phyloP scores from a whole-genome alignment of 306 rosid genomes.

The Luffa aegyptiaca region DNA sequence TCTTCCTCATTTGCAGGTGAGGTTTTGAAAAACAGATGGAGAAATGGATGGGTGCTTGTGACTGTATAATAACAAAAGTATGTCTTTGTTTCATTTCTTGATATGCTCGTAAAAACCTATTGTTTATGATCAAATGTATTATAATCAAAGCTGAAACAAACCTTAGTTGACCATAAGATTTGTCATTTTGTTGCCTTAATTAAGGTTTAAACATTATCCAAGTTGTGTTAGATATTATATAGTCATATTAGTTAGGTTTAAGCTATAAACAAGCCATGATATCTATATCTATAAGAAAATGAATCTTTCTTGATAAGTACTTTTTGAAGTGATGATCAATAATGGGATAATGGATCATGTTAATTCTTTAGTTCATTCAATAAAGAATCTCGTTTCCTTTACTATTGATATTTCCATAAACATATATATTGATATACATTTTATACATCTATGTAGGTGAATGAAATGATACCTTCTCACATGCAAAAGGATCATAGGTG shows the following conservation, averaged over 20 bases:
- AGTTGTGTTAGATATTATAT: neutral
- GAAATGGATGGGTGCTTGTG: conserved; percentile 99
- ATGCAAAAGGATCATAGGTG: too few relatives aligned
- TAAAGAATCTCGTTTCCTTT: too few relatives aligned
- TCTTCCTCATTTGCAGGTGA: conserved; percentile 37
- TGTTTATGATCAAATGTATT: neutral
- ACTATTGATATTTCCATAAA: too few relatives aligned
- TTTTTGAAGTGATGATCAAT: neutral
- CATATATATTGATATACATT: too few relatives aligned
- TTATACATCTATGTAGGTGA: too few relatives aligned
- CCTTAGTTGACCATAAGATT: neutral
- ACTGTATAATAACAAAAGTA: conserved; percentile 97
- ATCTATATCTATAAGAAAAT: neutral
- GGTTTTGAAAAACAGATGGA: conserved; percentile 89
- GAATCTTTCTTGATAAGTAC: neutral
- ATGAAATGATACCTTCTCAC: too few relatives aligned
- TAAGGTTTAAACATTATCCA: neutral
- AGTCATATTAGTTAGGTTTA: neutral
- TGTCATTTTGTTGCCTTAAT: neutral
- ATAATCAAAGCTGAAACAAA: neutral
- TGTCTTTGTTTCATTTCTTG: conserved; percentile 8
- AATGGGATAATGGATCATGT: neutral
- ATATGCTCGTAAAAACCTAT: too few relatives aligned
- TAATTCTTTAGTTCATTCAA: too few relatives aligned
- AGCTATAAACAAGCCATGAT: neutral